These are phyloP conservation scores for Trichoderma sp. DNA, from an alignment of 2,329 filamentous ascomycete genomes.

Conservation along the genomic window DNA sequence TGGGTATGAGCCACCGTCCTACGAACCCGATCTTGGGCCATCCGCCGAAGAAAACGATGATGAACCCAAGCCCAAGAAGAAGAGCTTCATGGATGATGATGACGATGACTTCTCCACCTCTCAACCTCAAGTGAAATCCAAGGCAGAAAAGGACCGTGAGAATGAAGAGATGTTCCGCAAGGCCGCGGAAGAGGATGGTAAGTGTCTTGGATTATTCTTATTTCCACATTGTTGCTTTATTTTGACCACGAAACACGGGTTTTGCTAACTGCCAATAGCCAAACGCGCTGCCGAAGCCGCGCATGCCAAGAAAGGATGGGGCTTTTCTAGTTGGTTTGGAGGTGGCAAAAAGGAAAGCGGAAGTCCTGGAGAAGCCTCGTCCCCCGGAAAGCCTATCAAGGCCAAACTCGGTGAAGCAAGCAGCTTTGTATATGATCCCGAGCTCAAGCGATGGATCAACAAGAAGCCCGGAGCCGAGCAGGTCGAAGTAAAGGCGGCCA, in stretches of 20 bases:
- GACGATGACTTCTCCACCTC: constrained; percentile 63
- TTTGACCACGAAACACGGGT: background rate
- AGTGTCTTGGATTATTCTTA: constrained; percentile 31
- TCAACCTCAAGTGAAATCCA: constrained; percentile 54
- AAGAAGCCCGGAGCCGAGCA: constrained; percentile 77
- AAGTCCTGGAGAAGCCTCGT: constrained; percentile 34
- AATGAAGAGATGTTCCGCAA: constrained; percentile 83
- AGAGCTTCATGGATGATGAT: constrained; percentile 77
- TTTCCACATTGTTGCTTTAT: background rate
- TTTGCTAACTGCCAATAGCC: constrained; percentile 41
- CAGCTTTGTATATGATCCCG: constrained; percentile 89
- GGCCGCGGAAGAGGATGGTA: constrained; percentile 73
- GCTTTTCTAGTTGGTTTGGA: constrained; percentile 80
- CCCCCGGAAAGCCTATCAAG: constrained; percentile 67
- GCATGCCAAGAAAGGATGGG: constrained; percentile 66
- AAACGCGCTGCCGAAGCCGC: constrained; percentile 55
- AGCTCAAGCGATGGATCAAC: constrained; percentile 98
- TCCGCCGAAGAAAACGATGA: constrained; percentile 42
- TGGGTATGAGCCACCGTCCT: constrained; percentile 55
- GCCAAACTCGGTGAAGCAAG: constrained; percentile 94
- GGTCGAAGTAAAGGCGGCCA: constrained; percentile 56
- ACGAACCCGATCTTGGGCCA: constrained; percentile 49
- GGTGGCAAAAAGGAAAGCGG: constrained; percentile 61
- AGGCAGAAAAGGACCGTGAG: constrained; percentile 68
- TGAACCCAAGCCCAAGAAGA: constrained; percentile 64